Base-by-base conservation (phyloP, 331 rosid genomes). In the Erythrophleum ivorense region DNA sequence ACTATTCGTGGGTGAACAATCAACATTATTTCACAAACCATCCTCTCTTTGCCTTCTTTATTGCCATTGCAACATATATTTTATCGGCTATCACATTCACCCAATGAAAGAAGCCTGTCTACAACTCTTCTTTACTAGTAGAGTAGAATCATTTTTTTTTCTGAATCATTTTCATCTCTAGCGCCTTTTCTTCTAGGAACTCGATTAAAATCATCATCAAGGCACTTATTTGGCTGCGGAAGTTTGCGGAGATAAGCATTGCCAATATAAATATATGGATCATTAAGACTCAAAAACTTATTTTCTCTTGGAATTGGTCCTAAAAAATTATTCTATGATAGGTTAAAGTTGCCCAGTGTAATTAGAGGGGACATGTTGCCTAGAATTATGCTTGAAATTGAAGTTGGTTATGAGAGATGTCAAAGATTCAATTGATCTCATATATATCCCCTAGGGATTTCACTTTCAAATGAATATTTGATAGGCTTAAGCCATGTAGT, bases 341-440 rank as follows among this genome's bases (percentile, higher is more conserved):
- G 33, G 53, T 81, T 66, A 31, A 75, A 81, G 59, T 18, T 33
- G 1, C 76, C 16, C n/a, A 81, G 1, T 3, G 50, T 36, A 73
- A 58, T 73, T 18, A 81, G 6, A 53, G 60, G 15, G 2, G 59
- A 7, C 84, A 81, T 75, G 63, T 21, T 55, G 0, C 5, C 45
- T 9, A 80, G 77, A 55, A 81, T 81, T 66, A n/a, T 13, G 0
- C 85, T 76, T 45, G 71, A 75, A 13, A 81, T 24, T 24, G 29
- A 24, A 0, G 85, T 11, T 65, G 80, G 45, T 81, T 81, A n/a
- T 43, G 24, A 41, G 85, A 81, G 16, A 81, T 15, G 13, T 81
- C 85, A 48, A 81, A 54, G 85, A 81, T 68, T 81, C 85, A 0
- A 81, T 5, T 33, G 80, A 81, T 31, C 18, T 66, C 80, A 81